Base-by-base conservation (phyloP, 1,139 yeast species). In the Yamadazyma siamensis region DNA sequence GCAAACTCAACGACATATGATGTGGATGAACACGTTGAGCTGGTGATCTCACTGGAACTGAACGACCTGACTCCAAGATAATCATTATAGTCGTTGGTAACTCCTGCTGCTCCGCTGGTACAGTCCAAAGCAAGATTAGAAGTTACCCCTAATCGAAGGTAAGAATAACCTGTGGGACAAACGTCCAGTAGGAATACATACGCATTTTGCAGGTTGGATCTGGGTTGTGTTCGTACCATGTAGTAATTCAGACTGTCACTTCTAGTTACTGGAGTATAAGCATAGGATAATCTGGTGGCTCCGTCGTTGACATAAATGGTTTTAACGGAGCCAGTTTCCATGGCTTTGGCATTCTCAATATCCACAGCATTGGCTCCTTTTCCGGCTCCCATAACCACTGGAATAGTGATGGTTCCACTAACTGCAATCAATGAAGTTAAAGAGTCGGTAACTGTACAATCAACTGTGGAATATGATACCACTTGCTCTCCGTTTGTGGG, bases 271-370 rank as follows among this genome's bases (percentile, higher is more conserved):
- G 26, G 29, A 4, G 38, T 36, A 2, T 49, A 52, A 4, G 39
- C 26, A n/a, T 39, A 43, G 5, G 51, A 26, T n/a, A 59, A 24
- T 11, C 33, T 12, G n/a, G 43, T 52, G 13, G 27, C 29, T 13
- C 67, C 67, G 39, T 59, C 65, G 6, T 26, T 36, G 42, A 56
- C 60, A 4, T 50, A 40, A 8, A 60, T 46, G 6, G 55, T 47
- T 22, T 61, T 59, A 18, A 6, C 64, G 56, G 32, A 3, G 9
- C 66, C 66, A 5, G 44, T 36, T 2, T 23, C 26, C 31, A 47
- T 54, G 15, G 48, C 39, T 2, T 29, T 24, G 1, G 68, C 43
- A 35, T 43, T 46, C 15, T 38, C 26, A 12, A 40, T 23, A 37
- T 59, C 64, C 8, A 40, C 39, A 3, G 40, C 23, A 3, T 30